Evolutionary conservation across 306 rosid genomes (phyloP), one percentile per base, ranked within the genome.

Genomic region (Crataegus laevigata): DNA sequence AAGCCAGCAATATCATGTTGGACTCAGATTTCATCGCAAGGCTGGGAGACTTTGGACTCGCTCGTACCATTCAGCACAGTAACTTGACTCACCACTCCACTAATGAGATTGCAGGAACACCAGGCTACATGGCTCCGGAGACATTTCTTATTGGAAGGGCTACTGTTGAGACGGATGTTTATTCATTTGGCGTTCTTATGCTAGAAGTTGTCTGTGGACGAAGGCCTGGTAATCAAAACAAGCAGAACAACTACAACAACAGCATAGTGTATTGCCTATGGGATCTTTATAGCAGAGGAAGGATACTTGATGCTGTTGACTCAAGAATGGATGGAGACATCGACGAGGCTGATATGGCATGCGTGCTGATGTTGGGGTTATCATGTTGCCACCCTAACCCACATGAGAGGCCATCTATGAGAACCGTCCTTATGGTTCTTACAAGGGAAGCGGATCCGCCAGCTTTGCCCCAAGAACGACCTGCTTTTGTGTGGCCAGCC

Each of bases 321-420:
- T 15, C 24, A 19, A 84, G 82, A 74, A 47, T 92, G 71, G 69
- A 26, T 3, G 73, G 74, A 60, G 50, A 86, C 18, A 68, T 70
- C 14, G 57, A 54, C 0, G 69, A 69, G n/a, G 85, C 73, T 18
- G 82, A 70, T 52, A 73, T 80, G 67, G 72, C 24, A 42, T n/a
- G 75, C 43, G 74, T 86, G 75, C 71, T 92, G 79, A 58, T 78
- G 62, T 64, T 92, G 73, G 97, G 96, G 0, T 86, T 92, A 74
- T 86, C 94, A 4, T 92, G 98, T 14, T 92, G 98, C 67, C 91
- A 92, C 79, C 98, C 98, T 22, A 90, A 90, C 38, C 96, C 92
- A 10, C 81, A 84, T n/a, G 45, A 75, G 8, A 87, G 96, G 74
- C 98, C 98, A 5, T 83, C 89, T 0, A 90, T 90, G 89, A 84